Base-by-base conservation (phyloP, 1,139 yeast species). In the Sugiyamaella sp. region DNA sequence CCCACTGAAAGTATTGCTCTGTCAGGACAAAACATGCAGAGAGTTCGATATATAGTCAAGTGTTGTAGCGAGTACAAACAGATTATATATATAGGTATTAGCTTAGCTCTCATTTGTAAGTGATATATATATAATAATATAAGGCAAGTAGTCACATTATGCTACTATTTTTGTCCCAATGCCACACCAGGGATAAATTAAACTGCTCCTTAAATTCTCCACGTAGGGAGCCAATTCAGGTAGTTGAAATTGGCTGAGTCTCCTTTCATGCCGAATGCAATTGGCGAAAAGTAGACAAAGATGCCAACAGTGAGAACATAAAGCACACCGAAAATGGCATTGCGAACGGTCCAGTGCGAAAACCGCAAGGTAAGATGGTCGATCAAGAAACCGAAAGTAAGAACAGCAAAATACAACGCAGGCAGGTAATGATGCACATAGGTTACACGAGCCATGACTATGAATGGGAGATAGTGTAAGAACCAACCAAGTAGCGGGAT, bases 401-500 rank as follows among this genome's bases (percentile, higher is more conserved):
- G 74, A 79, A 93, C 84, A 56, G 98, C 98, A 74, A 95, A 93
- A 75, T 91, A 93, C 62, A 91, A 80, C 0, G 99, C 97, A 27
- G 99, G 99, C 65, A 90, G 80, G 72, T 93, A 93, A 74, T 93
- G 99, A 72, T 93, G 99, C 44, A 93, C 93, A 69, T 95, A 93
- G 3, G 97, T 90, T 61, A 95, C 98, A 78, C 99, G 87, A 24
- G 96, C 90, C 99, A 93, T 93, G 61, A 91, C 78, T 49, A 87
- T 81, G 71, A 93, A 93, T 42, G 99, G 98, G 66, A 85, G 71
- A 71, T 78, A 95, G 73, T 95, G 99, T 71, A 93, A 78, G 60
- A 89, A 85, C 99, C 99, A 95, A 29, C 97, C 99, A 53, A 93
- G 73, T 76, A 91, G 83, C 53, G 99, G 86, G 64, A 89, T 87